Evolutionary conservation across 176 grass and related monocot species (phyloP).

Genomic region (Echinochloa phyllopogon): DNA sequence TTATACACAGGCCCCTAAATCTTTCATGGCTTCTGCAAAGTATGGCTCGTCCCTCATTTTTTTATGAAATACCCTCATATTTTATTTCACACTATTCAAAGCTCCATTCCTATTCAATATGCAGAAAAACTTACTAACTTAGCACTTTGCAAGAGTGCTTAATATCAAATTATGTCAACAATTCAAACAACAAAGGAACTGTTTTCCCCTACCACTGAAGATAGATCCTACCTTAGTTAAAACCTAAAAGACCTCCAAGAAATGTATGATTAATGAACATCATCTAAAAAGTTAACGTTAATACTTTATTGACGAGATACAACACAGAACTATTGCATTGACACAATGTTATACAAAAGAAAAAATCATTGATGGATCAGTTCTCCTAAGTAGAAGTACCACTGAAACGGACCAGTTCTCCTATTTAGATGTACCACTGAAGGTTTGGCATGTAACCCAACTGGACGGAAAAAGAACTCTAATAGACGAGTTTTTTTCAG

Average conservation of each 20-base stretch:
- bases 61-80: not conserved
- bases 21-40: not conserved
- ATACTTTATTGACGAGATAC: not conserved
- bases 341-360: not conserved
- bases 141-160: not conserved
- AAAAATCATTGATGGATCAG: not conserved
- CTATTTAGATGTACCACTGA: not conserved
- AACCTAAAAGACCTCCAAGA: not conserved
- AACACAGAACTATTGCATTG: not conserved
- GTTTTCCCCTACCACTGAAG: not conserved
- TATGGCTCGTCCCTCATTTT: not conserved
- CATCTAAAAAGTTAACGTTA: not conserved
- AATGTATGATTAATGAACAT: not conserved
- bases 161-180: not conserved
- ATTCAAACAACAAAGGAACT: not conserved
- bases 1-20: not conserved
- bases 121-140: not conserved
- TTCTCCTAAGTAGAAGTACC: not conserved
- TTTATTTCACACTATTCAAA: conserved; percentile 17
- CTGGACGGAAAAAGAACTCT: not conserved
- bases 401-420: too few relatives aligned
- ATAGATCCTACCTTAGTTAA: not conserved
- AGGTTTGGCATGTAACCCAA: not conserved
- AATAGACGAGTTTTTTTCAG: too few relatives aligned
- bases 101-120: not conserved